A percentile compares a stretch with the other conserved stretches of the same genome.
These are phyloP conservation scores for Sporothrix humicola DNA, from an alignment of 2,329 filamentous ascomycete species.

Conservation along the genomic window DNA sequence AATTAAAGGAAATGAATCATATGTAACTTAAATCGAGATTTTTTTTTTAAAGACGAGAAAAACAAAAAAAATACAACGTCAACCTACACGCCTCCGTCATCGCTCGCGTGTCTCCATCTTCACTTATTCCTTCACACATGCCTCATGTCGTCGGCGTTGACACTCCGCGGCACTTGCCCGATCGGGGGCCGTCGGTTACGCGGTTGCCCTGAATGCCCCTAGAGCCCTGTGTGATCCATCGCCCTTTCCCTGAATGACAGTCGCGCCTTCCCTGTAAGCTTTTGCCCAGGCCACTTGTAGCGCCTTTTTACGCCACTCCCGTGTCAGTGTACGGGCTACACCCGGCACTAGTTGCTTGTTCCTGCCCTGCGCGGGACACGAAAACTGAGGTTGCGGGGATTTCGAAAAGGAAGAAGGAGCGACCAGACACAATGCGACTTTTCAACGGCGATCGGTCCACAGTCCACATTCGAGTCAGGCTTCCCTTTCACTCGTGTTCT, in stretches of 20 bases:
- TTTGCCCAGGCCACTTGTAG: background rate
- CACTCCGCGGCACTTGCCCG: background rate
- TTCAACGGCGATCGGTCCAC: background rate
- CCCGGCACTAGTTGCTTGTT: background rate
- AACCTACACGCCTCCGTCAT: background rate
- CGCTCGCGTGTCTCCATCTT: background rate
- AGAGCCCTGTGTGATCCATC: too few species aligned
- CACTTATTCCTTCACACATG: background rate
- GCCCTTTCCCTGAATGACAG: background rate
- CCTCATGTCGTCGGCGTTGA: background rate
- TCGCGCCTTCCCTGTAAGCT: background rate
- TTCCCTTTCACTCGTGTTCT: background rate
- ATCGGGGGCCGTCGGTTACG: conserved; percentile 7
- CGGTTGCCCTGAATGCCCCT: background rate
- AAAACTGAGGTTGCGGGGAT: background rate
- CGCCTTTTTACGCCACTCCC: background rate
- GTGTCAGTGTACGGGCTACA: background rate
- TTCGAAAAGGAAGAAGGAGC: background rate
- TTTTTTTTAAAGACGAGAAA: background rate
- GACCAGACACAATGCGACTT: background rate
- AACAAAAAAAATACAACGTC: too few species aligned
- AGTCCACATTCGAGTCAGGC: background rate
- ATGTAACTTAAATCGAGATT: too few species aligned
- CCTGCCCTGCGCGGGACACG: background rate
- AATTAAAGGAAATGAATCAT: too few species aligned